Evolutionary conservation across 805 yeast species (phyloP).

Genomic region (Pichia cephalocereana): DNA sequence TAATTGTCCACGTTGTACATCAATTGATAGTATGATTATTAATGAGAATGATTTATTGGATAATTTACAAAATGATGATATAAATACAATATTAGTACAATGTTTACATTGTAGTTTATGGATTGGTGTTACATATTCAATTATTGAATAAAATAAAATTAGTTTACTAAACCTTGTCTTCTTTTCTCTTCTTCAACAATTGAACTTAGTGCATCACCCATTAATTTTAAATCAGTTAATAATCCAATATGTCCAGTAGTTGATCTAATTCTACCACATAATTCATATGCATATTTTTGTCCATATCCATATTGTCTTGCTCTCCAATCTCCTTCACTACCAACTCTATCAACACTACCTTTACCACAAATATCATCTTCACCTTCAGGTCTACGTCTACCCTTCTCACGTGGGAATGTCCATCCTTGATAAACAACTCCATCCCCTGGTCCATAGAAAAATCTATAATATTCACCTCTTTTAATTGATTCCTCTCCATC

Average conservation of each 20-base stretch:
- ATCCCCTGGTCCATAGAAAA: conserved; percentile 85
- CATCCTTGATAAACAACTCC: conserved; percentile 83
- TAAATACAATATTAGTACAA: conserved; percentile 42
- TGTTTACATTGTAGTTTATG: conserved; percentile 81
- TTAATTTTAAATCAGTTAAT: conserved; percentile 61
- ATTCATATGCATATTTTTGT: conserved; percentile 49
- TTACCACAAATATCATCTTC: conserved; percentile 1
- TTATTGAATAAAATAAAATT: background rate
- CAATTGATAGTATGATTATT: conserved; percentile 40
- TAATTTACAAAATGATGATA: conserved; percentile 34
- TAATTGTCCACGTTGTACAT: conserved; percentile 55
- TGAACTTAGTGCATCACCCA: conserved; percentile 64
- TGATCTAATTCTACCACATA: conserved; percentile 58
- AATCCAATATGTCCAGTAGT: conserved; percentile 71
- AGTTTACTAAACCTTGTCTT: conserved; percentile 12
- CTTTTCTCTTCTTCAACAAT: conserved; percentile 45
- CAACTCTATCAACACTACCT: conserved; percentile 2
- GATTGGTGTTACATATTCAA: conserved; percentile 59
- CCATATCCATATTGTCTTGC: conserved; percentile 12
- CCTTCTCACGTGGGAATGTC: conserved; percentile 57
- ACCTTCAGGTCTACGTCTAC: background rate
- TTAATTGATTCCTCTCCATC: conserved; percentile 50
- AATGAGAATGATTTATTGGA: conserved; percentile 46
- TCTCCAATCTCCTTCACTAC: conserved; percentile 5
- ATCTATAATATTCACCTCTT: conserved; percentile 65